These are phyloP conservation scores for Rhizoclosmatium globosum DNA, from an alignment of 192 early-diverging fungal genomes.

Conservation along the genomic window DNA sequence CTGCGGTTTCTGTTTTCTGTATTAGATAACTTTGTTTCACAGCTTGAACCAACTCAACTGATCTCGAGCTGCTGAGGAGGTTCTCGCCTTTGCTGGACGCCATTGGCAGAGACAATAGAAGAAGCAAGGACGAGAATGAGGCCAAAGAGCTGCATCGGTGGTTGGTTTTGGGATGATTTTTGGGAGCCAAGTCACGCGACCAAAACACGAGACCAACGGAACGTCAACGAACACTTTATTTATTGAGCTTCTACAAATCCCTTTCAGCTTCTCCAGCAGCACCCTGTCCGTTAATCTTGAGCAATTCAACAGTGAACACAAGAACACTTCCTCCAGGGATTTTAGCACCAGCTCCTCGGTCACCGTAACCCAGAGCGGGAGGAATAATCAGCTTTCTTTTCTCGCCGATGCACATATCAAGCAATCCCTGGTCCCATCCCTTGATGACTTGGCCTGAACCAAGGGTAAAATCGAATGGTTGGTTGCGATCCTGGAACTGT, in stretches of 20 bases:
- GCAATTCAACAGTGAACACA: slow-evolving; percentile 82
- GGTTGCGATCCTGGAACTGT: slow-evolving; percentile 71
- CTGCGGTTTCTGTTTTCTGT: background rate
- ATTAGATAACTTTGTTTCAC: no score
- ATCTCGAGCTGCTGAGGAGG: background rate
- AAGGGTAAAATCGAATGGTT: slow-evolving; percentile 76
- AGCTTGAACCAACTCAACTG: background rate
- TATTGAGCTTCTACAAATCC: background rate
- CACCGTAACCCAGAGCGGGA: slow-evolving; percentile 63
- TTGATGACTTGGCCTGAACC: slow-evolving; percentile 75
- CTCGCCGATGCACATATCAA: slow-evolving; percentile 83
- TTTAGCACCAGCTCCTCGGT: slow-evolving; percentile 58
- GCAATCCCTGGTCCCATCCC: slow-evolving; percentile 74
- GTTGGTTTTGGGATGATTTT: background rate
- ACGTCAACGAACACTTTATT: background rate
- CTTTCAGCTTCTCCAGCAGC: no score
- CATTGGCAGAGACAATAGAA: background rate
- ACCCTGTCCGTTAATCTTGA: slow-evolving; percentile 57
- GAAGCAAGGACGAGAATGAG: background rate
- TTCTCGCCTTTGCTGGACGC: background rate
- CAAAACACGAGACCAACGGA: slow-evolving; percentile 42
- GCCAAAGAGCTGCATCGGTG: background rate
- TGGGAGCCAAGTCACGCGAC: background rate
- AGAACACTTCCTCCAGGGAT: slow-evolving; percentile 63
- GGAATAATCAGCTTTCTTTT: slow-evolving; percentile 80